Evolutionary conservation across 495 filamentous ascomycete species (phyloP), one percentile per base, ranked within the genome.

Genomic region (Penicillium salamii): DNA sequence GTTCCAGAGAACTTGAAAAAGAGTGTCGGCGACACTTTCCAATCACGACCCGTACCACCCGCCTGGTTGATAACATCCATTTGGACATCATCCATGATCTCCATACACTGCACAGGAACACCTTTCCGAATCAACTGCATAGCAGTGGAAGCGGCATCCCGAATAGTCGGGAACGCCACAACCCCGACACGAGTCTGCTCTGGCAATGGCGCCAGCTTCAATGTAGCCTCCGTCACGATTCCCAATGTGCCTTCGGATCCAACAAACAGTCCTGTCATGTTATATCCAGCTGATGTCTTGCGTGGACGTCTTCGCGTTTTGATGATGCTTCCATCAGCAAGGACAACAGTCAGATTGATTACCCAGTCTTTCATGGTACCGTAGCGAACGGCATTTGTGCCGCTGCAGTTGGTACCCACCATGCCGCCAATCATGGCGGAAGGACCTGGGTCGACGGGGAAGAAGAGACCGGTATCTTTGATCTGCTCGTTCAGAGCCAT

Each of bases 351-450:
- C 19, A 98, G 71, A 38, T 82, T 86, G 20, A 97, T 71, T 0
- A 97, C 92, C 90, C 91, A 97, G 59, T 97, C 92, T 53, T 89
- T 84, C 92, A 97, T 97, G 0, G 92, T 96, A 1, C 92, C 92
- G 63, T 96, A 97, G 19, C 89, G 78, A 59, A 95, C 91, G 13
- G 92, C 86, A 66, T 97, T 96, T 24, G 92, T 97, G 28, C 92
- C 92, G 51, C 82, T 87, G 76, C 92, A 97, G 24, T 91, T 91
- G 0, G 92, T 97, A 0, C 89, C 91, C 11, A 97, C 83, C 92
- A 97, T 97, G 33, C 92, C 92, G 31, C 92, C 92, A 53, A 97
- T 96, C 83, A 88, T 88, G 3, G 72, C 78, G 12, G 79, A 76
- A 55, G 76, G 81, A 18, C 78, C 88, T 14, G 90, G 90, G 58